Evolutionary conservation across 176 grass and related monocot genomes (phyloP).

Genomic region (Pontederia crassipes): DNA sequence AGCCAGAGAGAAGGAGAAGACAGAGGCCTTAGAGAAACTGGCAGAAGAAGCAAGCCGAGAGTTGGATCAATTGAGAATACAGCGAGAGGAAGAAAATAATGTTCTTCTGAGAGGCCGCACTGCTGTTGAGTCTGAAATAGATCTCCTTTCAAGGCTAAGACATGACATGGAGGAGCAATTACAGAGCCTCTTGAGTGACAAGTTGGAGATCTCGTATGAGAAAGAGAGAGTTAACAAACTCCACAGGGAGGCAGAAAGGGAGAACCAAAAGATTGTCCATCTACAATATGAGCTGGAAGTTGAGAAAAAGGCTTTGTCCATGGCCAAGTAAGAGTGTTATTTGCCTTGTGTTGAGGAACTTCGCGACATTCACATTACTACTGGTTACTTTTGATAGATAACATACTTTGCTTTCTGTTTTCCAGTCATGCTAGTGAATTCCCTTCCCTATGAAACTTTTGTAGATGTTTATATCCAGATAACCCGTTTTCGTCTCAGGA

Average conservation of each 20-base stretch:
- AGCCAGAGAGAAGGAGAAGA: slow-evolving; percentile 58
- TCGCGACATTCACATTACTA: not conserved
- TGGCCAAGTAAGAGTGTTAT: slow-evolving; percentile 53
- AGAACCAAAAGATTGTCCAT: slow-evolving; percentile 49
- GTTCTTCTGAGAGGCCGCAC: slow-evolving; percentile 47
- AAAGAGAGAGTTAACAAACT: slow-evolving; percentile 69
- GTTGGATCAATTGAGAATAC: slow-evolving; percentile 51
- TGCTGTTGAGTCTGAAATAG: slow-evolving; percentile 89
- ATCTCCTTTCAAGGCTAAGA: slow-evolving; percentile 63
- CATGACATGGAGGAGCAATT: slow-evolving; percentile 78
- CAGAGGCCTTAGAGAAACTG: slow-evolving; percentile 60
- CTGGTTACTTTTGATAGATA: not conserved
- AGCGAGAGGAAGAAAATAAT: slow-evolving; percentile 79
- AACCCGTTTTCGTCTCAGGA: slow-evolving; percentile 35
- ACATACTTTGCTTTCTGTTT: not conserved
- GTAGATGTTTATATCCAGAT: not conserved
- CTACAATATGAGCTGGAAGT: slow-evolving; percentile 93
- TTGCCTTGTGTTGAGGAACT: not conserved
- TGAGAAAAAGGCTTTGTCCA: slow-evolving; percentile 86
- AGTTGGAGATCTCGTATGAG: slow-evolving; percentile 80
- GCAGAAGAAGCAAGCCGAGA: slow-evolving; percentile 63
- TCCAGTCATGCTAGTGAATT: too few relatives aligned
- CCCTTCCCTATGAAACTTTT: too few relatives aligned
- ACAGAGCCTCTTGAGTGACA: slow-evolving; percentile 69
- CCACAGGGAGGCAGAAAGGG: slow-evolving; percentile 59